Conservation (phyloP, 1,139 yeast genomes). For the Scheffersomyces quercinus region DNA sequence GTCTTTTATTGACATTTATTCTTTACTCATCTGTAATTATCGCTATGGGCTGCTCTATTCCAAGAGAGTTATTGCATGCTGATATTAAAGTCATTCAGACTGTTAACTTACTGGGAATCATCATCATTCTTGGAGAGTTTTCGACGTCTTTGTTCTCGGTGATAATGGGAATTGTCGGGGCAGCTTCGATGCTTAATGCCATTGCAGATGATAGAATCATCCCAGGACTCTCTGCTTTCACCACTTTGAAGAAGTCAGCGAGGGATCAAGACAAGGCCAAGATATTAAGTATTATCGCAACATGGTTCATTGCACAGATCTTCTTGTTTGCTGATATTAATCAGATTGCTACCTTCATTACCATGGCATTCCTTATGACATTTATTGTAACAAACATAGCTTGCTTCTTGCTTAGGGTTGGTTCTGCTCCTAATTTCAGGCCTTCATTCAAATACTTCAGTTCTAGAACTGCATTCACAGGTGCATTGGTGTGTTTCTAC, state of each 20-base stretch:
- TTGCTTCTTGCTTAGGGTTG: constrained; percentile 80
- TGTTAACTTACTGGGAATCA: constrained; percentile 65
- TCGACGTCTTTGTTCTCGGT: constrained; percentile 90
- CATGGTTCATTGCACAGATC: constrained; percentile 81
- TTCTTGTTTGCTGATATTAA: constrained; percentile 88
- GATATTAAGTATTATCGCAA: constrained; percentile 50
- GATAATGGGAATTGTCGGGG: constrained; percentile 93
- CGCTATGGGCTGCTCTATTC: constrained; percentile 76
- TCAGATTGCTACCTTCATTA: constrained; percentile 89
- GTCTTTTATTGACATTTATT: constrained; percentile 70
- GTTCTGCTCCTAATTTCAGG: constrained; percentile 94
- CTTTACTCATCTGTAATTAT: constrained; percentile 76
- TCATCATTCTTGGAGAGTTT: constrained; percentile 83
- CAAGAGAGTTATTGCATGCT: constrained; percentile 69
- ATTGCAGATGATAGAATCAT: constrained; percentile 83
- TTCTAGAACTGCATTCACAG: constrained; percentile 76
- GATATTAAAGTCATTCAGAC: constrained; percentile 87
- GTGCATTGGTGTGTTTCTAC: constrained; percentile 64
- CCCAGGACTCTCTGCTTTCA: constrained; percentile 70
- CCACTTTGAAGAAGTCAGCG: constrained; percentile 41
- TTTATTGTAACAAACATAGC: constrained; percentile 92
- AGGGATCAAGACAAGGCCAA: constrained; percentile 60
- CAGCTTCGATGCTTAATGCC: constrained; percentile 87
- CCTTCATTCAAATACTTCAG: constrained; percentile 91
- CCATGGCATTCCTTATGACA: constrained; percentile 96